Percentiles rank a stretch among this genome's conserved stretches.
These are phyloP conservation scores for Tuber aestivum DNA, from an alignment of 495 filamentous ascomycete species.

Conservation along the genomic window DNA sequence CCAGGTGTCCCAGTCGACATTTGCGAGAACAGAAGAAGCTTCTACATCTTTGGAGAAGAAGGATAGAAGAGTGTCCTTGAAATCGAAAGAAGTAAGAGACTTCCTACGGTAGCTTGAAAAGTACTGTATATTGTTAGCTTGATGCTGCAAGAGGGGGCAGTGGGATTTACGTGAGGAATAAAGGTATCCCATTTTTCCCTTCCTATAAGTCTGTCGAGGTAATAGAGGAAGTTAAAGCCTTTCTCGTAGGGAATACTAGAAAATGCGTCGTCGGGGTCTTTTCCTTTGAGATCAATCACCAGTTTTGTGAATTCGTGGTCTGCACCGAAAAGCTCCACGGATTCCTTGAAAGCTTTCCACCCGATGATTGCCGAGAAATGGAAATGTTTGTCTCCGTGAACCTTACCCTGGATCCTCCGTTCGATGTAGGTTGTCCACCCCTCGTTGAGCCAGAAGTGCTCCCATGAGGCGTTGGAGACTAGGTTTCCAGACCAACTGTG, in stretches of 20 bases:
- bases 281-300: conserved; percentile 74
- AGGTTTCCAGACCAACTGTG: conserved; percentile 94
- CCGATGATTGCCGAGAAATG: conserved; percentile 91
- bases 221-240: conserved; percentile 73
- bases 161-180: conserved; percentile 64
- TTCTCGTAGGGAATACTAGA: conserved; percentile 76
- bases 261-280: conserved; percentile 94
- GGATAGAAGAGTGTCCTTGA: conserved; percentile 74
- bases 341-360: conserved; percentile 64
- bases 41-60: conserved; percentile 70
- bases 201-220: conserved; percentile 79
- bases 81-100: conserved; percentile 86
- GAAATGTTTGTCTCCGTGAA: conserved; percentile 76
- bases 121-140: conserved; percentile 50
- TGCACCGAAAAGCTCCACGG: conserved; percentile 66
- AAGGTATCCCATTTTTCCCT: conserved; percentile 83
- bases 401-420: conserved; percentile 59
- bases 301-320: conserved; percentile 91
- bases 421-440: conserved; percentile 89
- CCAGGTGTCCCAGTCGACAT: conserved; percentile 80
- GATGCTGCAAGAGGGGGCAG: not conserved
- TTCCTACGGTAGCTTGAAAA: conserved; percentile 73
- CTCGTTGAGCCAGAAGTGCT: conserved; percentile 97
- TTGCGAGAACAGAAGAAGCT: conserved; percentile 59
- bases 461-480: conserved; percentile 85